phyloP scores from a whole-genome alignment of 1,139 yeast genomes.

The Tardiomyces blankii region DNA sequence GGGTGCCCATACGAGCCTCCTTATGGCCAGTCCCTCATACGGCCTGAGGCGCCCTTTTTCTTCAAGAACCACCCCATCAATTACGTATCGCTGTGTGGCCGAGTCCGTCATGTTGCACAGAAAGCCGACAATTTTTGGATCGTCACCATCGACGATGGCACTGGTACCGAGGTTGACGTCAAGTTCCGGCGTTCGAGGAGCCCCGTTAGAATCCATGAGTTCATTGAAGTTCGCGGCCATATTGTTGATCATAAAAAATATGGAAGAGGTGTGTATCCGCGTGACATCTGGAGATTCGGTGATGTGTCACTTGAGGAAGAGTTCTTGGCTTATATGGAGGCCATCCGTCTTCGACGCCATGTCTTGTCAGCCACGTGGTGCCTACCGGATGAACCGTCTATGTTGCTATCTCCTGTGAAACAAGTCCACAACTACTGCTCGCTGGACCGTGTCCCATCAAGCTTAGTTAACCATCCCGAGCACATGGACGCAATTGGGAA shows the following conservation, averaged over 20 bases:
- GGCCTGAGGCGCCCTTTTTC: conserved; percentile 12
- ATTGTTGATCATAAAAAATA: neutral
- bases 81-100: conserved; percentile 16
- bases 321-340: conserved; percentile 2
- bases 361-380: neutral
- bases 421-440: conserved; percentile 4
- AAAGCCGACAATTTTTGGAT: neutral
- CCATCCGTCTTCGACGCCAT: conserved; percentile 7
- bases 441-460: conserved; percentile 2
- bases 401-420: neutral
- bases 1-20: neutral
- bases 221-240: neutral
- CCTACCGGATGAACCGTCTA: conserved; percentile 2
- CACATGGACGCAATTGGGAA: neutral
- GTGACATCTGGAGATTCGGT: neutral
- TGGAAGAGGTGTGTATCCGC: neutral
- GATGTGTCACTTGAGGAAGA: conserved; percentile 5
- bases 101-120: neutral
- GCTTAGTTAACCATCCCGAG: conserved; percentile 1
- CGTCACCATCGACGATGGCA: neutral
- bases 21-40: neutral
- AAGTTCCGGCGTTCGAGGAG: neutral
- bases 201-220: neutral
- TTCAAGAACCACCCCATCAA: conserved; percentile 20
- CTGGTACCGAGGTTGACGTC: neutral